Base-by-base conservation (phyloP, 345 rosid species). In the Murraya koenigii region DNA sequence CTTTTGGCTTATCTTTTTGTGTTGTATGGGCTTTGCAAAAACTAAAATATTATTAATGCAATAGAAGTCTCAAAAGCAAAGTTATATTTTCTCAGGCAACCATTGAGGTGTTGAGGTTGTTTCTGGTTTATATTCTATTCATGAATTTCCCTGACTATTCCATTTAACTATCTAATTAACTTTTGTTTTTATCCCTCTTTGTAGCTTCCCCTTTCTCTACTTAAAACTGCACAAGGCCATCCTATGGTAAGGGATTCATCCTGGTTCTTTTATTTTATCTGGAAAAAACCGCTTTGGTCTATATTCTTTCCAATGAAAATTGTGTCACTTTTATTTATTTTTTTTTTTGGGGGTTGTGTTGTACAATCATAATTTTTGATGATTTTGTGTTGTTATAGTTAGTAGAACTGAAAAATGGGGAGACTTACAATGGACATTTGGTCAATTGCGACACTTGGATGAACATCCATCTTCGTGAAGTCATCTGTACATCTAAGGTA, bases 381-480 rank as follows among this genome's bases (percentile, higher is more conserved):
- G 78, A 66, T 69, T 82, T 47, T 38, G 6, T 79, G 77, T 74
- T 80, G 75, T 77, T 64, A 73, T 84, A 94, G 99, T 84, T 96
- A 86, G 97, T 96, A 73, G 99, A 96, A 82, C 85, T 96, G 81
- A 92, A 94, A 87, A 96, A 94, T 80, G 99, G 99, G 62, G 98
- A 97, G 86, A 97, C 99, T 19, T 95, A 93, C 71, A 95, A 95
- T 85, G 99, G 99, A 28, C 99, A 95, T 85, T 82, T 95, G 79
- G 99, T 95, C 61, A 95, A 95, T 82, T 95, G 98, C 58, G 99
- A 95, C 75, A 91, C 98, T 39, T 93, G 98, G 99, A 95, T 95
- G 99, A 95, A 95, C 85, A 93, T 95, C 62, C 99, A 95, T 84
- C 93, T 95, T 8, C 97, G 99, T 75, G 99, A 95, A 92, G 99